Percentiles rank a stretch among this genome's conserved stretches.
Evolutionary conservation across 495 filamentous ascomycete genomes (phyloP).

Genomic region (Usnea hakonensis): DNA sequence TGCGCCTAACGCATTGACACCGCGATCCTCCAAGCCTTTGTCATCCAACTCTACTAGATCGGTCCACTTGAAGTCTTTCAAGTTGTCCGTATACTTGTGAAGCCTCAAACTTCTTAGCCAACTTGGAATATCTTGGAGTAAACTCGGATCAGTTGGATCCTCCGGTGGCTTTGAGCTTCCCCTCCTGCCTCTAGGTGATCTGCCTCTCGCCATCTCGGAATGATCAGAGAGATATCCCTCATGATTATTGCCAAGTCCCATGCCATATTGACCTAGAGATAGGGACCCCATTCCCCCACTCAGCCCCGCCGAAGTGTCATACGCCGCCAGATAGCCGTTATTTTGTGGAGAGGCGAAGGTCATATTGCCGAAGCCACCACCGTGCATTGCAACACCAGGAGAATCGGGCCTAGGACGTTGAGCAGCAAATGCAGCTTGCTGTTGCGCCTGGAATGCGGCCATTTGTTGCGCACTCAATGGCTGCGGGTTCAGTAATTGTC

Average conservation of each 20-base stretch:
- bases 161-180: slow-evolving; percentile 97
- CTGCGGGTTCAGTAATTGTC: slow-evolving; percentile 77
- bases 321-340: slow-evolving; percentile 89
- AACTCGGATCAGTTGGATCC: slow-evolving; percentile 84
- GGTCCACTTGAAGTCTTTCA: slow-evolving; percentile 96
- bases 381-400: slow-evolving; percentile 79
- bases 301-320: slow-evolving; percentile 67
- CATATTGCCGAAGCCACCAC: slow-evolving; percentile 54
- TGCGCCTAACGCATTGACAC: slow-evolving; percentile 91
- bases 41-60: slow-evolving; percentile 89
- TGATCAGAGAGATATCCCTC: slow-evolving; percentile 95
- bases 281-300: slow-evolving; percentile 65
- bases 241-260: slow-evolving; percentile 46
- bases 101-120: slow-evolving; percentile 92
- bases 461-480: slow-evolving; percentile 81
- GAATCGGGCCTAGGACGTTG: slow-evolving; percentile 89
- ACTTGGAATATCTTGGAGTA: slow-evolving; percentile 90
- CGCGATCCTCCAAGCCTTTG: slow-evolving; percentile 83
- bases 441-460: slow-evolving; percentile 75
- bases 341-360: slow-evolving; percentile 85
- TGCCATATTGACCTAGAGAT: slow-evolving; percentile 66
- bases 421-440: slow-evolving; percentile 67
- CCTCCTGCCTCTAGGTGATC: slow-evolving; percentile 84
- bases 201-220: slow-evolving; percentile 78
- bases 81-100: slow-evolving; percentile 97